These are phyloP conservation scores for Chimonanthus praecox DNA, from an alignment of 164 flowering plant genomes.

Conservation along the genomic window DNA sequence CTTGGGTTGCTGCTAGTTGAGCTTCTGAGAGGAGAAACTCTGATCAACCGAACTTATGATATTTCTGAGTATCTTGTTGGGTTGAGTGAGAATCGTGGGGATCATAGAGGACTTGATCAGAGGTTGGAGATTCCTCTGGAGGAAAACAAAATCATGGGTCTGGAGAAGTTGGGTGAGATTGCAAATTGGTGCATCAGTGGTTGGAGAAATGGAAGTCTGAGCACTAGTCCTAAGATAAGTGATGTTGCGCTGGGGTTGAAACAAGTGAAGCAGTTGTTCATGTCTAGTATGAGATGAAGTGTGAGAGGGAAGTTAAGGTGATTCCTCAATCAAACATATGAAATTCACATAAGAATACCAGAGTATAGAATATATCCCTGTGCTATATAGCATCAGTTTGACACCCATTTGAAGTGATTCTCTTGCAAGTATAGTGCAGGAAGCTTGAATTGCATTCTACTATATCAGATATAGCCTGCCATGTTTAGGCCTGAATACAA, in stretches of 20 bases:
- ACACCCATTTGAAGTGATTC: background rate
- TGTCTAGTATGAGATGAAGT: conserved; percentile 6
- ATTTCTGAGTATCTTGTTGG: conserved; percentile 2
- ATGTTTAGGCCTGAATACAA: background rate
- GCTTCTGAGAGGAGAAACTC: conserved; percentile 11
- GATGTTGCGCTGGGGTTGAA: conserved; percentile 10
- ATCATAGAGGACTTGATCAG: conserved; percentile 15
- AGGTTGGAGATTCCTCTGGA: conserved; percentile 18
- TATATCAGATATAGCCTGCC: background rate
- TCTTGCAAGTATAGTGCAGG: background rate
- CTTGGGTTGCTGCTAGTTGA: conserved; percentile 15
- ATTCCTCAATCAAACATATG: background rate
- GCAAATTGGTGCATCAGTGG: conserved; percentile 25
- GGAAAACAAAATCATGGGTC: conserved; percentile 15
- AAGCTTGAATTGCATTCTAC: background rate
- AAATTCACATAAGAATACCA: background rate
- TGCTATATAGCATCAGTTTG: background rate
- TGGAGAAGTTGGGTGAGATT: conserved; percentile 24
- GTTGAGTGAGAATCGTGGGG: conserved; percentile 8
- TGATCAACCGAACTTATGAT: background rate
- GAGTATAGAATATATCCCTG: background rate
- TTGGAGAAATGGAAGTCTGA: conserved; percentile 2
- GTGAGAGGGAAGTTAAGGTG: background rate
- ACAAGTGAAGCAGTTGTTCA: conserved; percentile 12
- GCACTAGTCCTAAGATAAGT: conserved; percentile 10